These are phyloP conservation scores for Vitis hybrid DNA, from an alignment of 177 flowering plant species.

Conservation along the genomic window DNA sequence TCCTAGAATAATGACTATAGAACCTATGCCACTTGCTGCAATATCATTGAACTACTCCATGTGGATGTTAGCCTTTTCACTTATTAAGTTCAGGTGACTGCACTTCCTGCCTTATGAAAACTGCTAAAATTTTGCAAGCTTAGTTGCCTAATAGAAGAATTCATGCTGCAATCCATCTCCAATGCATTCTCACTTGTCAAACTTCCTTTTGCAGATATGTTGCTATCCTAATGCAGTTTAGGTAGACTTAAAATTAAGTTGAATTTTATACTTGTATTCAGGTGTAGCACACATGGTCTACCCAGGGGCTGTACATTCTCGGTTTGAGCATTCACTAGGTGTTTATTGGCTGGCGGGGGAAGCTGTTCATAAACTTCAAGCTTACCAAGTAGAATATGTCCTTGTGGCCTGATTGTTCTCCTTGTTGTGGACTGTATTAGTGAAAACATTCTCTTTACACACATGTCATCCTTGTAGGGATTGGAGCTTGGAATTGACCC, in stretches of 20 bases:
- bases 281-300: slow-evolving; percentile 63
- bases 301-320: slow-evolving; percentile 81
- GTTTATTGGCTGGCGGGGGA: slow-evolving; percentile 72
- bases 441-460: slow-evolving; percentile 1
- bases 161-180: too few relatives aligned
- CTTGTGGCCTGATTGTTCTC: slow-evolving; percentile 7
- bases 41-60: too few relatives aligned
- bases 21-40: too few relatives aligned
- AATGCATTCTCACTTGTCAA: too few relatives aligned
- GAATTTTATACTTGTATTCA: slow-evolving; percentile 22
- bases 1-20: too few relatives aligned
- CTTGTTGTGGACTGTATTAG: slow-evolving; percentile 6
- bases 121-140: too few relatives aligned
- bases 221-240: background rate
- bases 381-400: slow-evolving; percentile 41
- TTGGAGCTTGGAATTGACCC: slow-evolving; percentile 62
- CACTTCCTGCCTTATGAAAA: too few relatives aligned
- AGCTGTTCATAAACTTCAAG: slow-evolving; percentile 47
- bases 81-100: too few relatives aligned
- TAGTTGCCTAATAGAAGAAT: too few relatives aligned
- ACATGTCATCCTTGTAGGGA: slow-evolving; percentile 40
- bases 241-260: slow-evolving; percentile 1
- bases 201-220: background rate
- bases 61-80: too few relatives aligned
- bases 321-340: slow-evolving; percentile 87